A percentile compares a stretch with the other conserved stretches of the same genome.
phyloP scores from a whole-genome alignment of 108 stramenopile species.

The Hondaea fermentalgiana region DNA sequence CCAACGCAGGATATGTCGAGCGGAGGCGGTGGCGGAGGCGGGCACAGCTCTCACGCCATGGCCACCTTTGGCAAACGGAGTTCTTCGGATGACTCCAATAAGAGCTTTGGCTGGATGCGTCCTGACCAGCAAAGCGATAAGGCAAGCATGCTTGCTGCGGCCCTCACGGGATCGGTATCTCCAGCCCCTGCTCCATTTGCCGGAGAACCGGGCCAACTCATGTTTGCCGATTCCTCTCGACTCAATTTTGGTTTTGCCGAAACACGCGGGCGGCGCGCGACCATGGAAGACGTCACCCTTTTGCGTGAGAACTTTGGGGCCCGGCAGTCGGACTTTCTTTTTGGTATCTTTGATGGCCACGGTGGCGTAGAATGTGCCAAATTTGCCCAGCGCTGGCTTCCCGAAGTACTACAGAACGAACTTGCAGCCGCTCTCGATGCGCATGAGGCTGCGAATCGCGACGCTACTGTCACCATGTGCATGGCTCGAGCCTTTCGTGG shows the following conservation, averaged over 20 bases:
- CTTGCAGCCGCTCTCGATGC: background rate
- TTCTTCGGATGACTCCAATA: background rate
- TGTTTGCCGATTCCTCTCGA: background rate
- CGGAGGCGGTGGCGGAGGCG: background rate
- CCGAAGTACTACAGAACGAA: background rate
- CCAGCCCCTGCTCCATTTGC: background rate
- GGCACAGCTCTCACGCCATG: background rate
- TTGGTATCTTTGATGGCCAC: conserved; percentile 90
- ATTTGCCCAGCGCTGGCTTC: background rate
- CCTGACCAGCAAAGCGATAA: background rate
- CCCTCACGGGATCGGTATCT: too few species aligned
- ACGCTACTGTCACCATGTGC: background rate
- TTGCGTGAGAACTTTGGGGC: background rate
- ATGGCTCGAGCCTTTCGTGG: background rate
- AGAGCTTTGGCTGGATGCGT: background rate
- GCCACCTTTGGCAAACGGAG: background rate
- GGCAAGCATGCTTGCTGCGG: too few species aligned
- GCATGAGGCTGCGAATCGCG: background rate
- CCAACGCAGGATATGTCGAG: too few species aligned
- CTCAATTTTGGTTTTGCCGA: background rate
- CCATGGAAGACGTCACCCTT: background rate
- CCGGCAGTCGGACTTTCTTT: background rate
- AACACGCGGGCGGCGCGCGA: background rate
- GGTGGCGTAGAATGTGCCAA: conserved; percentile 67
- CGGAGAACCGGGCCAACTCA: background rate